These are phyloP conservation scores for Ustilago cynodontis DNA, from an alignment of 1,284 basidiomycete species.

Conservation along the genomic window DNA sequence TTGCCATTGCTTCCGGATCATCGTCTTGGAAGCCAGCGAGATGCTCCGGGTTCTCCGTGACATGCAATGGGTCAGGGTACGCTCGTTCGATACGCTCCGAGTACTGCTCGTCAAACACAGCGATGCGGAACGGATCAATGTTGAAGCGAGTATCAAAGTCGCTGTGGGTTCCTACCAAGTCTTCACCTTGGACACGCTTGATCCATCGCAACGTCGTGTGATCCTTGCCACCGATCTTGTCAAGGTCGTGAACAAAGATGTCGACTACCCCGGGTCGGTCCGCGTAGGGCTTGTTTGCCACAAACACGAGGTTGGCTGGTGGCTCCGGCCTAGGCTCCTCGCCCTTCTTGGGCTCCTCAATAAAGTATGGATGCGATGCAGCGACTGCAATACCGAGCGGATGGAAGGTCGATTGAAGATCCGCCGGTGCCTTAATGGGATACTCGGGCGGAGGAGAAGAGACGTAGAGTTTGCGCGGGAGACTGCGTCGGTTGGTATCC, in stretches of 20 bases:
- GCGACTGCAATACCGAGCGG: slow-evolving; percentile 53
- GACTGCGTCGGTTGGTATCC: slow-evolving; percentile 35
- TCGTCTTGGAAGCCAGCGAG: slow-evolving; percentile 39
- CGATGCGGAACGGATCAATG: slow-evolving; percentile 49
- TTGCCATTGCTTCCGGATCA: slow-evolving; percentile 15
- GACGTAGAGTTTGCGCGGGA: slow-evolving; percentile 44
- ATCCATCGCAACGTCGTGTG: slow-evolving; percentile 47
- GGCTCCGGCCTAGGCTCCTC: slow-evolving; percentile 28
- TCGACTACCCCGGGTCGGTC: slow-evolving; percentile 50
- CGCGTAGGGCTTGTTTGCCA: slow-evolving; percentile 54
- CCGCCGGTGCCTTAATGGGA: slow-evolving; percentile 27
- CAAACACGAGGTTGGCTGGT: slow-evolving; percentile 45
- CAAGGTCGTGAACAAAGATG: slow-evolving; percentile 55
- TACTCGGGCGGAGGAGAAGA: slow-evolving; percentile 44
- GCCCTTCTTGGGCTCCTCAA: slow-evolving; percentile 28
- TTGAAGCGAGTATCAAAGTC: slow-evolving; percentile 23
- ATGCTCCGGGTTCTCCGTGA: slow-evolving; percentile 31
- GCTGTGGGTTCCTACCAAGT: slow-evolving; percentile 10
- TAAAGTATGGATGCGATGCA: slow-evolving; percentile 40
- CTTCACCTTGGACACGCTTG: slow-evolving; percentile 40
- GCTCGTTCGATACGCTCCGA: slow-evolving; percentile 36
- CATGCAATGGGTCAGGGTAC: slow-evolving; percentile 28
- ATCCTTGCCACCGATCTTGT: slow-evolving; percentile 39
- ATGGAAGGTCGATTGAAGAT: slow-evolving; percentile 46
- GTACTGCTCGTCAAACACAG: slow-evolving; percentile 51